These are phyloP conservation scores for Delphinella strobiligena DNA, from an alignment of 2,329 filamentous ascomycete species.

Conservation along the genomic window DNA sequence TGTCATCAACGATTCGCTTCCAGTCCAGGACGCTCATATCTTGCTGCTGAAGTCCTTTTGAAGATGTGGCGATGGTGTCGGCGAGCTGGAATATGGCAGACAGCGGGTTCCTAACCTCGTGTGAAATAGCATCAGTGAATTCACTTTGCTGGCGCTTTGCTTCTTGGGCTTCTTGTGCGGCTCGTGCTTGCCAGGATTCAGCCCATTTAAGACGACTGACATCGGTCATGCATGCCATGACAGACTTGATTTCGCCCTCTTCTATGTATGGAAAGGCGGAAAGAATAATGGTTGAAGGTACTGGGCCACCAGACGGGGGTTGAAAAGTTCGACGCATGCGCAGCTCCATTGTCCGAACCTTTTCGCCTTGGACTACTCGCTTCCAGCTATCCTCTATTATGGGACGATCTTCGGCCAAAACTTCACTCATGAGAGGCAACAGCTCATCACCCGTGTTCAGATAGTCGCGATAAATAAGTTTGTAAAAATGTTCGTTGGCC, in stretches of 20 bases:
- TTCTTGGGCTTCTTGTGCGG: constrained; percentile 24
- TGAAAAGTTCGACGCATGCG: constrained; percentile 12
- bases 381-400: constrained; percentile 30
- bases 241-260: constrained; percentile 4
- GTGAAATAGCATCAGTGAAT: constrained; percentile 26
- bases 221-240: constrained; percentile 8
- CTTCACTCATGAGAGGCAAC: constrained; percentile 32
- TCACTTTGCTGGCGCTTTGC: constrained; percentile 23
- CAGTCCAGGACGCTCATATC: not conserved
- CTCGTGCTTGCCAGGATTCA: constrained; percentile 17
- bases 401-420: constrained; percentile 24
- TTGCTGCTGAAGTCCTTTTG: not conserved
- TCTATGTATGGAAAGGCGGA: constrained; percentile 5
- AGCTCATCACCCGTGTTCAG: constrained; percentile 15
- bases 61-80: constrained; percentile 25
- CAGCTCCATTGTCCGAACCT: constrained; percentile 31
- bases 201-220: constrained; percentile 11
- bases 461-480: no score
- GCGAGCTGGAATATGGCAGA: constrained; percentile 33
- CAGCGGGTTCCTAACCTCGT: constrained; percentile 33
- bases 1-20: constrained; percentile 1
- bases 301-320: not conserved
- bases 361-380: constrained; percentile 21
- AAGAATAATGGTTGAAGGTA: constrained; percentile 2
- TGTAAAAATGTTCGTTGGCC: constrained; percentile 11